Evolutionary conservation across 805 yeast species (phyloP).

Genomic region (Yamadazyma philogaea): DNA sequence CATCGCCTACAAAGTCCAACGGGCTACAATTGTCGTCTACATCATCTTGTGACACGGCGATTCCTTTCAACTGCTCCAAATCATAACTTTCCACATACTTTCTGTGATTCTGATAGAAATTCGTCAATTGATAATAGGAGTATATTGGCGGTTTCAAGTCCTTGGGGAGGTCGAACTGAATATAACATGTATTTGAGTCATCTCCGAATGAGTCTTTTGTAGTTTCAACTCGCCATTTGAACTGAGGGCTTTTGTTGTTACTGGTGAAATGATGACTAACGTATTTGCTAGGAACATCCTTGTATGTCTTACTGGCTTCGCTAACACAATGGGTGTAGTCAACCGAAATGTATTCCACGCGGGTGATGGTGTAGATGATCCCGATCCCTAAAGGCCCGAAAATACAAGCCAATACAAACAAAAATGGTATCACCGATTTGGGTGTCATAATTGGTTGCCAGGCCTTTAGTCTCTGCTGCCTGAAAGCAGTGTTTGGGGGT

Average conservation of each 20-base stretch:
- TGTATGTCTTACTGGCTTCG: slow-evolving; percentile 44
- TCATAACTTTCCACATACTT: slow-evolving; percentile 87
- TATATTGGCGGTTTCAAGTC: slow-evolving; percentile 69
- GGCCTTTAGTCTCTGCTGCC: slow-evolving; percentile 69
- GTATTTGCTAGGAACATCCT: slow-evolving; percentile 57
- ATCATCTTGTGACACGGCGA: slow-evolving; percentile 52
- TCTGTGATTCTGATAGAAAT: slow-evolving; percentile 92
- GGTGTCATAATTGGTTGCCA: slow-evolving; percentile 92
- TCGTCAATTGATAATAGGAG: slow-evolving; percentile 81
- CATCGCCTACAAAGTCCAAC: slow-evolving; percentile 36
- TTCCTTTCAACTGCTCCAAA: slow-evolving; percentile 75
- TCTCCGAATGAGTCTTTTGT: slow-evolving; percentile 38
- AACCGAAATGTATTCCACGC: slow-evolving; percentile 70
- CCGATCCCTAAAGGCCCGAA: slow-evolving; percentile 93
- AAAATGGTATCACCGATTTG: slow-evolving; percentile 80
- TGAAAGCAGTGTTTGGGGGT: slow-evolving; percentile 67
- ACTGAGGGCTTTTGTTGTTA: slow-evolving; percentile 37
- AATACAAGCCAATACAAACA: slow-evolving; percentile 68
- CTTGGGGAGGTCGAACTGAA: slow-evolving; percentile 71
- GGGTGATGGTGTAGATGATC: slow-evolving; percentile 69
- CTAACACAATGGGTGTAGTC: slow-evolving; percentile 71
- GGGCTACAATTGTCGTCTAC: slow-evolving; percentile 44
- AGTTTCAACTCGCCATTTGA: slow-evolving; percentile 59
- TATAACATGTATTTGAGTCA: slow-evolving; percentile 48
- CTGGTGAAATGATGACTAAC: slow-evolving; percentile 60